Evolutionary conservation across 202 grass and related monocot genomes (phyloP), one percentile per base, ranked within the genome.

Genomic region (Alloteropsis angusta): DNA sequence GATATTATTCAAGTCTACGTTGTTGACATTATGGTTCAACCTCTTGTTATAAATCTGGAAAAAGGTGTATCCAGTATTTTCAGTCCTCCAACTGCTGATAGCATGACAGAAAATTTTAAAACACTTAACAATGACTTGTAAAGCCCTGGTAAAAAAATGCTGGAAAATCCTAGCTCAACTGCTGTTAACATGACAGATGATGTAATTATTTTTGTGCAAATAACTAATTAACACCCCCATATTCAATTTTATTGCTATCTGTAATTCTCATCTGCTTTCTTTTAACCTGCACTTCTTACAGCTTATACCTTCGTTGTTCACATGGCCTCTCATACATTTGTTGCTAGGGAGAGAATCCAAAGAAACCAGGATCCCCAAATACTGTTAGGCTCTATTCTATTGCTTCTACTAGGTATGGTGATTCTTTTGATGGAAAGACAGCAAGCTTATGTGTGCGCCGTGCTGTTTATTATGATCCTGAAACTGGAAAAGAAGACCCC

Each of bases 301-400:
- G 52, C 12, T 15, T 45, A 37, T 70, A 43, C 21, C 4, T n/a
- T 34, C 30, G 28, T 58, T 77, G 10, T 38, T 71, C 42, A 50
- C 42, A 46, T 17, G 82, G 11, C 5, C 42, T 61, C 15, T 18
- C 59, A 1, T 63, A 37, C 71, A 69, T 85, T 80, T 84, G 16
- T 52, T 83, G 58, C 58, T 54, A 97, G 94, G 94, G 94, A 36
- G 91, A 94, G 83, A 97, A 94, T 83, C 91, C 87, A 14, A 97
- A 94, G 83, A 97, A 94, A 80, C 91, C 94, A 54, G 89, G 94
- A 14, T 54, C 47, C 17, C 91, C 94, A 43, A 80, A 97, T 65
- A 94, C 87, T 86, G 94, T 94, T 21, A 80, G 95, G 61, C 91
- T 97, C 32, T 97, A 97, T 80, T 97, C 95, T 54, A 94, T 97